A percentile compares a stretch with the other conserved stretches of the same genome.
Evolutionary conservation across 179 eudicot genomes (phyloP).

Genomic region (Gypsophila paniculata): DNA sequence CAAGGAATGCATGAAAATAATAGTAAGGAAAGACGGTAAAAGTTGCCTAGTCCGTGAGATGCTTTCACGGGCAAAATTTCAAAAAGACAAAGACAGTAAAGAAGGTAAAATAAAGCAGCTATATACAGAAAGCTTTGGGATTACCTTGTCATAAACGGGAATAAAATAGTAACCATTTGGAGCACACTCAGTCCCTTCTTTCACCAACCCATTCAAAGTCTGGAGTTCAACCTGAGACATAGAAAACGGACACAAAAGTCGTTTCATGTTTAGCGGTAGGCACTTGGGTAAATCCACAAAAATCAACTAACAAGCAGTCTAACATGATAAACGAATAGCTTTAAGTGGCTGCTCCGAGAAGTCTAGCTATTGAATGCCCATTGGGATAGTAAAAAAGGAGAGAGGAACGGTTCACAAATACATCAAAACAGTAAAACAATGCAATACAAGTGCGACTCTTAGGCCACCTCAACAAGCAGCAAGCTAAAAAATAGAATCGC

Average conservation of each 20-base stretch:
- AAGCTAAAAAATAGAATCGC: background rate
- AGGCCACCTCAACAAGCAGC: background rate
- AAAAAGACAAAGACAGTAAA: slow-evolving; percentile 6
- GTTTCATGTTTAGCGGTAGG: background rate
- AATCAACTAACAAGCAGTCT: background rate
- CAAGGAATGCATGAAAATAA: slow-evolving; percentile 12
- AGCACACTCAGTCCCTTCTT: slow-evolving; percentile 96
- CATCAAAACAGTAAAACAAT: background rate
- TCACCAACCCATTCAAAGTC: slow-evolving; percentile 86
- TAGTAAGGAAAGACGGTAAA: slow-evolving; percentile 10
- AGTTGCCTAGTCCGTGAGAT: slow-evolving; percentile 2
- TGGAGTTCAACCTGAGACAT: slow-evolving; percentile 80
- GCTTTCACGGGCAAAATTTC: slow-evolving; percentile 11
- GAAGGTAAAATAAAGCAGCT: background rate
- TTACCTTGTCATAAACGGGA: slow-evolving; percentile 97
- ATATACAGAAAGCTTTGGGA: slow-evolving; percentile 5
- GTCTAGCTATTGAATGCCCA: background rate
- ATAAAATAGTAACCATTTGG: slow-evolving; percentile 98
- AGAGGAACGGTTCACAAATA: background rate
- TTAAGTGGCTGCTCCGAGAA: background rate
- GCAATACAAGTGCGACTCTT: background rate
- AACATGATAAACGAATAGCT: background rate
- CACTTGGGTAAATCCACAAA: background rate
- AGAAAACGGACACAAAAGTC: background rate
- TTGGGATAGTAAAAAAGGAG: background rate